Percentiles rank a stretch among this genome's conserved stretches.
Evolutionary conservation across 108 stramenopile genomes (phyloP).

Genomic region (Ochromonas danica): DNA sequence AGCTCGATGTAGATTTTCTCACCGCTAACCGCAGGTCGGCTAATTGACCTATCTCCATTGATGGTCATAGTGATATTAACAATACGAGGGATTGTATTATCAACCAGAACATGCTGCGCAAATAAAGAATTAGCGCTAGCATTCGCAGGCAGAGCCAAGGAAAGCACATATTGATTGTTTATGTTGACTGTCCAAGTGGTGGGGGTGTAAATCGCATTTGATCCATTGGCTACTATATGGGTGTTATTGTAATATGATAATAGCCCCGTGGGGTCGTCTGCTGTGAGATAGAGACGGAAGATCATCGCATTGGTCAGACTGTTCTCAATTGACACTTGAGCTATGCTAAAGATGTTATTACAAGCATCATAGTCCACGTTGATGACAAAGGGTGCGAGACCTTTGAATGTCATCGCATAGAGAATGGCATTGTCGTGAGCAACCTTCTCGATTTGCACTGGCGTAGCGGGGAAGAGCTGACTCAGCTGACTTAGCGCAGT

Average conservation of each 20-base stretch:
- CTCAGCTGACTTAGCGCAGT: constrained; percentile 2
- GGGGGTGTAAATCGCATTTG: not conserved
- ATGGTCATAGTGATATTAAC: too few relatives aligned
- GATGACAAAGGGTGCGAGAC: constrained; percentile 7
- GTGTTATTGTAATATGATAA: not conserved
- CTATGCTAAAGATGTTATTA: not conserved
- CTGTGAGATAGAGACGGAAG: not conserved
- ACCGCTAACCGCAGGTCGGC: not conserved
- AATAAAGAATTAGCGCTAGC: too few relatives aligned
- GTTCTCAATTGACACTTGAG: not conserved
- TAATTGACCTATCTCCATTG: too few relatives aligned
- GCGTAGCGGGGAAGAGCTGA: not conserved
- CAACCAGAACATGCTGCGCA: too few relatives aligned
- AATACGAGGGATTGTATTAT: too few relatives aligned
- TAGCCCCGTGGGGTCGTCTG: not conserved
- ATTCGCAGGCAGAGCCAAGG: too few relatives aligned
- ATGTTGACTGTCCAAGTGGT: too few relatives aligned
- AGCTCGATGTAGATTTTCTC: not conserved
- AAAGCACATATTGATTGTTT: too few relatives aligned
- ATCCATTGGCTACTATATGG: not conserved
- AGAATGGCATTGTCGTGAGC: not conserved
- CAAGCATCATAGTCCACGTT: not conserved
- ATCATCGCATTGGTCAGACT: not conserved
- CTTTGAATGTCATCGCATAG: not conserved
- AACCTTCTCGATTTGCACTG: not conserved